Conservation (phyloP, 306 rosid genomes). For the Gynostemma pentaphyllum region DNA sequence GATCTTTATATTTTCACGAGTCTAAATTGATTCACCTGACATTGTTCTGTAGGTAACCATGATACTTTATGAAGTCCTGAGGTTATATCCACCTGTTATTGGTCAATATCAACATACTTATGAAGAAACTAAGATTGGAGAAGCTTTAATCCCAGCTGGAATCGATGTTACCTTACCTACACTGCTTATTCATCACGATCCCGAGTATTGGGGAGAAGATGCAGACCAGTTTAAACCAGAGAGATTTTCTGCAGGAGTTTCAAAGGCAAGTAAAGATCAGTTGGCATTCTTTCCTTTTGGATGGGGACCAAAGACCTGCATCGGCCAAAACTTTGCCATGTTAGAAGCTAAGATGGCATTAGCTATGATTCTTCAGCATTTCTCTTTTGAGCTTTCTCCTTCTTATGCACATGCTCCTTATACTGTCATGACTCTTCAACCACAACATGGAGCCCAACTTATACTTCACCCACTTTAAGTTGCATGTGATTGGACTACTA, state of each 20-base stretch:
- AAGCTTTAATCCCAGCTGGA: slow-evolving; percentile 29
- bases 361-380: slow-evolving; percentile 29
- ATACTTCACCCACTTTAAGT: slow-evolving; percentile 18
- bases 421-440: slow-evolving; percentile 37
- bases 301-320: slow-evolving; percentile 41
- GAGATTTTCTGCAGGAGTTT: slow-evolving; percentile 36
- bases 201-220: slow-evolving; percentile 34
- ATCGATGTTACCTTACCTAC: slow-evolving; percentile 33
- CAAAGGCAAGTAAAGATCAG: slow-evolving; percentile 24
- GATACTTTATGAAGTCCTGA: slow-evolving; percentile 40
- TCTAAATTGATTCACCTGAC: neutral
- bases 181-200: slow-evolving; percentile 35
- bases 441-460: slow-evolving; percentile 44
- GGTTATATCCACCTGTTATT: slow-evolving; percentile 44
- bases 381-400: slow-evolving; percentile 35
- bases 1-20: neutral
- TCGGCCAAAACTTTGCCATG: slow-evolving; percentile 37
- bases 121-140: slow-evolving; percentile 26
- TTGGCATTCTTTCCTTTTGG: slow-evolving; percentile 40
- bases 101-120: slow-evolving; percentile 30
- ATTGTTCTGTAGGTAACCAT: slow-evolving; percentile 29
- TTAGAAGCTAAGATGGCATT: slow-evolving; percentile 34
- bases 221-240: slow-evolving; percentile 40
- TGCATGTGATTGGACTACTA: neutral
- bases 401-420: slow-evolving; percentile 38